Evolutionary conservation across 306 rosid species (phyloP).

Genomic region (Dalbergia oliveri): DNA sequence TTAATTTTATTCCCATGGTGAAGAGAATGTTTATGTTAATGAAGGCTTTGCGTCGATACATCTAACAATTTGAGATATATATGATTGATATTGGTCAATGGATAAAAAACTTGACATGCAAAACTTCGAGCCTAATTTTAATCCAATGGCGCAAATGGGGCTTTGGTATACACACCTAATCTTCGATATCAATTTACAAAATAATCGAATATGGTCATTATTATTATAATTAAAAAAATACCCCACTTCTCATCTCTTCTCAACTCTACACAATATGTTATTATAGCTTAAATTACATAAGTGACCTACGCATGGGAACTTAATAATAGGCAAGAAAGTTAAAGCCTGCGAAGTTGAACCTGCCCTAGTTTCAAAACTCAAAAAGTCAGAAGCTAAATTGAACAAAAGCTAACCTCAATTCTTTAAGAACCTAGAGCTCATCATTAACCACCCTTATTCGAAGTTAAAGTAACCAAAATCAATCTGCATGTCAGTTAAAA

Average conservation of each 20-base stretch:
- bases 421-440: neutral
- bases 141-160: neutral
- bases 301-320: neutral
- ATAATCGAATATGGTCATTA: neutral
- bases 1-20: neutral
- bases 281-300: neutral
- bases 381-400: neutral
- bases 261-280: too few relatives aligned
- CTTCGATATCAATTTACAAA: too few relatives aligned
- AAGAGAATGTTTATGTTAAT: neutral
- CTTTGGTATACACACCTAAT: neutral
- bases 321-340: neutral
- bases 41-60: slow-evolving; percentile 17
- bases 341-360: neutral
- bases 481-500: too few relatives aligned
- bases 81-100: neutral
- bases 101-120: neutral
- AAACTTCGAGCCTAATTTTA: neutral
- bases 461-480: too few relatives aligned
- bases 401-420: neutral
- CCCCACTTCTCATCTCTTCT: too few relatives aligned
- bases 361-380: neutral
- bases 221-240: too few relatives aligned
- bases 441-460: too few relatives aligned
- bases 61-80: neutral